phyloP scores from a whole-genome alignment of 306 rosid species.

The Quercus cerris region DNA sequence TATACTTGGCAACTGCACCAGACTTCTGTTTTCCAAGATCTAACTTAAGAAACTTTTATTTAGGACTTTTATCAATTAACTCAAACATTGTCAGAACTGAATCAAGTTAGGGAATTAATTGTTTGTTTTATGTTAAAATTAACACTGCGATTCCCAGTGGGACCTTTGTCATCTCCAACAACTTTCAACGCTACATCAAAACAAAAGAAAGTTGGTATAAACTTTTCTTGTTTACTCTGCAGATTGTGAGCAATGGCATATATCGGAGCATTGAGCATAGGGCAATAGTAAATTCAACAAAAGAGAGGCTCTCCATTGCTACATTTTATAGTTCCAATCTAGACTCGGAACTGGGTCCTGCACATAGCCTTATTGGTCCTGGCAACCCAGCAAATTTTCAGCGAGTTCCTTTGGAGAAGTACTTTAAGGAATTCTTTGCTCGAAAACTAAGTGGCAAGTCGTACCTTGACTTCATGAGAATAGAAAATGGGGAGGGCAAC shows the following conservation, averaged over 20 bases:
- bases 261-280: slow-evolving; percentile 30
- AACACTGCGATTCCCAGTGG: too few species aligned
- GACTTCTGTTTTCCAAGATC: too few species aligned
- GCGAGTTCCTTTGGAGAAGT: slow-evolving; percentile 6
- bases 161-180: too few species aligned
- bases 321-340: slow-evolving; percentile 21
- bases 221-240: not conserved
- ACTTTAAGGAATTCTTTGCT: slow-evolving; percentile 20
- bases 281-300: slow-evolving; percentile 6
- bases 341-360: slow-evolving; percentile 21
- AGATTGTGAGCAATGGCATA: slow-evolving; percentile 23
- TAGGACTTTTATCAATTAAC: too few species aligned
- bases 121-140: too few species aligned
- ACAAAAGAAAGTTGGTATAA: not conserved
- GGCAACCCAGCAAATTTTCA: slow-evolving; percentile 9
- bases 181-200: too few species aligned
- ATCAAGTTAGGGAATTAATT: not conserved
- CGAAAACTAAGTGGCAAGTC: slow-evolving; percentile 24
- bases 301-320: slow-evolving; percentile 27
- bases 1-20: too few species aligned
- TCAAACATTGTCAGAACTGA: too few species aligned
- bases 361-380: slow-evolving; percentile 21
- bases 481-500: not conserved
- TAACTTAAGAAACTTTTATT: too few species aligned
- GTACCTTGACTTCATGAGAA: slow-evolving; percentile 27